These are phyloP conservation scores for Hypoxylon rickii DNA, from an alignment of 495 filamentous ascomycete species.

Conservation along the genomic window DNA sequence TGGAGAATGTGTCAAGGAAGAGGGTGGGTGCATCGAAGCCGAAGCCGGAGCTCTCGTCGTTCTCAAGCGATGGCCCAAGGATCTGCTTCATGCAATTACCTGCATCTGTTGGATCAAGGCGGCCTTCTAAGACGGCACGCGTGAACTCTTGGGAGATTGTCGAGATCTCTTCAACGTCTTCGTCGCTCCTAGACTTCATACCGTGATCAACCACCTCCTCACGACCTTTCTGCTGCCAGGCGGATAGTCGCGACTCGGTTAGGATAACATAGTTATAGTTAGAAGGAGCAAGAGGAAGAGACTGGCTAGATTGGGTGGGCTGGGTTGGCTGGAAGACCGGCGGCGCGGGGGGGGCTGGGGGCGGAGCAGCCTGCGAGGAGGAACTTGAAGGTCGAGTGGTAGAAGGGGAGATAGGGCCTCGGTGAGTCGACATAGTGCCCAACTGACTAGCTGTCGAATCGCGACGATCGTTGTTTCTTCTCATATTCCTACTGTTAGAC, in stretches of 20 bases:
- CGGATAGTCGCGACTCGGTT: conserved; percentile 50
- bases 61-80: conserved; percentile 58
- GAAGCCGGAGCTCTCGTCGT: conserved; percentile 45
- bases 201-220: conserved; percentile 57
- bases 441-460: conserved; percentile 44
- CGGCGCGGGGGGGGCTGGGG: conserved; percentile 31
- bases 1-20: conserved; percentile 81
- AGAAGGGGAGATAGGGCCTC: conserved; percentile 46
- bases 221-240: conserved; percentile 54
- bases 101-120: conserved; percentile 66
- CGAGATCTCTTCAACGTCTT: conserved; percentile 67
- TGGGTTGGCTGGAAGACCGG: conserved; percentile 27
- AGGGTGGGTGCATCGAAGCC: conserved; percentile 66
- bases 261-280: conserved; percentile 55
- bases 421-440: conserved; percentile 18
- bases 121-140: conserved; percentile 68
- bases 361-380: conserved; percentile 42
- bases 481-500: conserved; percentile 44
- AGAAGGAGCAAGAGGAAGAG: conserved; percentile 34
- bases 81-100: conserved; percentile 78
- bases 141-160: conserved; percentile 86
- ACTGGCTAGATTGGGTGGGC: conserved; percentile 24
- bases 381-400: conserved; percentile 50
- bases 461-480: conserved; percentile 48
- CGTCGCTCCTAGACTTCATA: conserved; percentile 61